A percentile compares a stretch with the other conserved stretches of the same genome.
Conservation (phyloP, 768 basidiomycete species). For the Obba rivulosa region DNA sequence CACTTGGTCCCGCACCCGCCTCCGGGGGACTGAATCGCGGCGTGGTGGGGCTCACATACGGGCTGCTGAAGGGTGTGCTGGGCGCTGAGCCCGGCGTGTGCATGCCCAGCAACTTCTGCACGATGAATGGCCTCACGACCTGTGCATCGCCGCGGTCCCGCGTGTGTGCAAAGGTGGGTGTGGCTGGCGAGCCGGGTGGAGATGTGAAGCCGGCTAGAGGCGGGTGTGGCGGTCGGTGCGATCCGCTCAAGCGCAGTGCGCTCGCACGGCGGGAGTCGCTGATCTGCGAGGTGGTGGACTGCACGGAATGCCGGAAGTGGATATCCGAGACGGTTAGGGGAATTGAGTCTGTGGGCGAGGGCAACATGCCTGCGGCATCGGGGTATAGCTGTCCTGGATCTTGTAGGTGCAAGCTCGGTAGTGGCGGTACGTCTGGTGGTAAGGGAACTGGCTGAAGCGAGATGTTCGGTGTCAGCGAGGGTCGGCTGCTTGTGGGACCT, state of each 20-base stretch:
- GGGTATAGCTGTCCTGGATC: slow-evolving; percentile 8
- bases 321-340: slow-evolving; percentile 31
- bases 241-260: slow-evolving; percentile 12
- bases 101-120: slow-evolving; percentile 26
- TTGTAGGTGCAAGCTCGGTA: slow-evolving; percentile 1
- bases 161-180: slow-evolving; percentile 4
- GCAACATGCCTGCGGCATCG: slow-evolving; percentile 16
- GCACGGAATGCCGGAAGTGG: slow-evolving; percentile 29
- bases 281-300: slow-evolving; percentile 18
- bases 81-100: slow-evolving; percentile 4
- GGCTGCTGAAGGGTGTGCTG: slow-evolving; percentile 5
- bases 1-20: too few relatives aligned
- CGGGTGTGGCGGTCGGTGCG: slow-evolving; percentile 19
- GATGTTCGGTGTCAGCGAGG: slow-evolving; percentile 18
- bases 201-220: slow-evolving; percentile 16
- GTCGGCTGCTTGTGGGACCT: slow-evolving; percentile 19
- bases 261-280: slow-evolving; percentile 20
- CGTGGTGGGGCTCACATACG: slow-evolving; percentile 12
- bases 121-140: slow-evolving; percentile 26
- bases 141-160: slow-evolving; percentile 8
- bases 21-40: slow-evolving; percentile 4
- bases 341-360: slow-evolving; percentile 30
- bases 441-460: slow-evolving; percentile 20
- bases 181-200: slow-evolving; percentile 6
- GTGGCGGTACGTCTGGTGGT: slow-evolving; percentile 8